phyloP scores from a whole-genome alignment of 2,329 filamentous ascomycete species.

The Gliomastix tumulicola region DNA sequence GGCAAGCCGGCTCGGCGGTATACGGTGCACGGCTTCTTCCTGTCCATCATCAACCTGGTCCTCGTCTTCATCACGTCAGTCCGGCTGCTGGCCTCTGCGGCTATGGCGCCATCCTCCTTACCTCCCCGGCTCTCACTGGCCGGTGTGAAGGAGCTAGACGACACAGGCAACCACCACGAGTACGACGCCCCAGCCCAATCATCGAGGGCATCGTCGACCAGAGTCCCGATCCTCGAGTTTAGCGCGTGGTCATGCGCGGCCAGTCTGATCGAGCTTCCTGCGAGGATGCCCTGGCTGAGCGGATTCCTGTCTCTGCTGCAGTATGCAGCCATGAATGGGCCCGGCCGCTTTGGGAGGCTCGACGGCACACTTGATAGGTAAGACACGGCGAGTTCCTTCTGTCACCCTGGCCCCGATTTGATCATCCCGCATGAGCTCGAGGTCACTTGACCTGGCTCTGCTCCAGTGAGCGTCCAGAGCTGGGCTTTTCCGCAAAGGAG shows the following conservation, averaged over 20 bases:
- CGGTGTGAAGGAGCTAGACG: conserved; percentile 1
- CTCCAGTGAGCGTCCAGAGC: conserved; percentile 27
- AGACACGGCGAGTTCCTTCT: no score
- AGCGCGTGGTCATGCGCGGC: conserved; percentile 68
- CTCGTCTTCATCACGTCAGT: conserved; percentile 53
- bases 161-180: neutral
- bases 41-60: conserved; percentile 47
- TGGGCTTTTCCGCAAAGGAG: no score
- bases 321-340: conserved; percentile 65
- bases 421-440: conserved; percentile 33
- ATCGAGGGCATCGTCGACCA: no score
- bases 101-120: conserved; percentile 62
- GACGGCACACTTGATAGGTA: conserved; percentile 87
- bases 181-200: no score
- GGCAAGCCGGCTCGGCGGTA: conserved; percentile 15
- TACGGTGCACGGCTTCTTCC: conserved; percentile 43
- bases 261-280: conserved; percentile 64
- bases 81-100: conserved; percentile 56
- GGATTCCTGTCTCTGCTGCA: conserved; percentile 71
- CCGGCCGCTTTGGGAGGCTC: conserved; percentile 66
- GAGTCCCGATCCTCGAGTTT: conserved; percentile 56
- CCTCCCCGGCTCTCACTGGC: conserved; percentile 40
- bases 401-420: no score
- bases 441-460: conserved; percentile 36
- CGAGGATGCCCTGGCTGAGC: conserved; percentile 86